Conservation (phyloP, 75 land plant species). For the Pseudotsuga menziesii region DNA sequence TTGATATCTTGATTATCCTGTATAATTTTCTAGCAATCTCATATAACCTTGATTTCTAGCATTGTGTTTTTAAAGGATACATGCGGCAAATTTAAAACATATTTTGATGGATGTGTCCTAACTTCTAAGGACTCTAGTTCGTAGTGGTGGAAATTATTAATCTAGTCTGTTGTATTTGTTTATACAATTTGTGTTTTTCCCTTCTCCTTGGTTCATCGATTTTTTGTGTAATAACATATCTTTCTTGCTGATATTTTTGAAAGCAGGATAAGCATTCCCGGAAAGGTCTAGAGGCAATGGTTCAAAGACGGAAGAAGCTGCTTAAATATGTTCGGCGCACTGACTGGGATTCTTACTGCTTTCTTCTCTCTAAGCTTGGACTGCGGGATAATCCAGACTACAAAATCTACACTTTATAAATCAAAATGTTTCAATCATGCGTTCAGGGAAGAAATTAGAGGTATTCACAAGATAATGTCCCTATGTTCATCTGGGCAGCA, state of each 20-base stretch:
- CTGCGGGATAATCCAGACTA: constrained; percentile 65
- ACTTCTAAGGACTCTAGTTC: not conserved
- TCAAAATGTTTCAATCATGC: not conserved
- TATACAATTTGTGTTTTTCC: not conserved
- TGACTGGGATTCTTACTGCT: constrained; percentile 89
- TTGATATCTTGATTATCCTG: too few relatives aligned
- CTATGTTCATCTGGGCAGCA: too few relatives aligned
- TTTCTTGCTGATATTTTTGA: not conserved
- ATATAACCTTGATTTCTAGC: too few relatives aligned
- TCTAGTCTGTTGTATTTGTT: not conserved
- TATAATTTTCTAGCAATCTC: too few relatives aligned
- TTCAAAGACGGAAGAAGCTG: constrained; percentile 73
- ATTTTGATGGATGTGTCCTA: too few relatives aligned
- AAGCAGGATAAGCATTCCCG: constrained; percentile 85
- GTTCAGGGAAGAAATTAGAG: not conserved
- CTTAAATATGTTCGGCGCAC: constrained; percentile 82
- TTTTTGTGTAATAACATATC: not conserved
- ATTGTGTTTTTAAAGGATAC: too few relatives aligned
- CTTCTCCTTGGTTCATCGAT: not conserved
- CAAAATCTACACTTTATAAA: constrained; percentile 4
- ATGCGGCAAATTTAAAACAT: too few relatives aligned
- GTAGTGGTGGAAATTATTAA: not conserved
- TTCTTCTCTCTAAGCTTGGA: constrained; percentile 64
- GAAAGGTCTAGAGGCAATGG: constrained; percentile 76
- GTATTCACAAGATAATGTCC: too few relatives aligned